phyloP scores from a whole-genome alignment of 495 filamentous ascomycete species.

The Aspergillus olivimuriae region DNA sequence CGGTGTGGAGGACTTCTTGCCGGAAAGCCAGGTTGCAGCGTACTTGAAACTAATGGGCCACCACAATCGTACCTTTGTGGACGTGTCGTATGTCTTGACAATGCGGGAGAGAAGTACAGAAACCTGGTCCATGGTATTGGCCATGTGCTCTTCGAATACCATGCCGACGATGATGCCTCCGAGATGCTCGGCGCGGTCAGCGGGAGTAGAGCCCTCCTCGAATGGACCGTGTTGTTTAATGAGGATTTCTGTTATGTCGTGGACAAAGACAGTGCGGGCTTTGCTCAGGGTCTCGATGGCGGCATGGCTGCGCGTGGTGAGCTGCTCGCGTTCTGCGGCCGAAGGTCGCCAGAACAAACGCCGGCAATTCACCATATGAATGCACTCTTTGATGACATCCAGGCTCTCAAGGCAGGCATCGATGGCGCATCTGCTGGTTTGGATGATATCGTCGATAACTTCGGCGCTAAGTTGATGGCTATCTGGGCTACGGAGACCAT shows the following conservation, averaged over 20 bases:
- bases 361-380: constrained; percentile 15
- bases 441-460: constrained; percentile 3
- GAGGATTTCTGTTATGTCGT: constrained; percentile 11
- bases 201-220: background rate
- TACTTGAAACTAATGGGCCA: constrained; percentile 13
- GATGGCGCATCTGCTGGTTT: constrained; percentile 7
- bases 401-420: constrained; percentile 11
- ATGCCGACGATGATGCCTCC: constrained; percentile 13
- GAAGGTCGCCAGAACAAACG: constrained; percentile 11
- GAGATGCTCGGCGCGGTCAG: background rate
- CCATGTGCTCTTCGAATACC: constrained; percentile 19
- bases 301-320: constrained; percentile 5
- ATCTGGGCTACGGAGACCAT: constrained; percentile 10
- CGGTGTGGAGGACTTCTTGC: constrained; percentile 12
- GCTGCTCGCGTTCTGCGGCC: constrained; percentile 5
- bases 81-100: constrained; percentile 6
- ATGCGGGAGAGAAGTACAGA: constrained; percentile 9
- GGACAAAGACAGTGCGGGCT: constrained; percentile 9
- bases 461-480: constrained; percentile 6
- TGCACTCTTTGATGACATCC: constrained; percentile 7
- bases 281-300: constrained; percentile 6
- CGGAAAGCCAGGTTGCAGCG: constrained; percentile 11
- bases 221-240: constrained; percentile 1
- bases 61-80: constrained; percentile 10
- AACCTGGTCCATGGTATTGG: constrained; percentile 10